Base-by-base conservation (phyloP, 306 rosid genomes). In the Luffa aegyptiaca region DNA sequence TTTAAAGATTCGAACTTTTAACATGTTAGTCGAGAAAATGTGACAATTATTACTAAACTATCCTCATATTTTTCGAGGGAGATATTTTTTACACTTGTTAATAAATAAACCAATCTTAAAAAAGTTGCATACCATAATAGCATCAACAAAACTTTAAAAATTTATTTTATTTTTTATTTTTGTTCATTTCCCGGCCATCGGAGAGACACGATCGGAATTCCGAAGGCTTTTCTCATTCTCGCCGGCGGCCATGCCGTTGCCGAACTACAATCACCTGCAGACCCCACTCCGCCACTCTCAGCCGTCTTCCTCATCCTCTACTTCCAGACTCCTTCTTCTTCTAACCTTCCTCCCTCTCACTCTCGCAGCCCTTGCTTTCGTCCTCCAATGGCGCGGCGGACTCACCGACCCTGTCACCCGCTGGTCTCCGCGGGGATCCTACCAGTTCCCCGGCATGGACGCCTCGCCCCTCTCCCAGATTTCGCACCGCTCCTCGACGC, bases 321-420 rank as follows among this genome's bases (percentile, higher is more conserved):
- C 86, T 48, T 89, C 97, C 5, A 94, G 86, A 88, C 85, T 94
- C 76, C 88, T 94, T 52, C 90, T 93, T 62, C 96, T 93, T 72
- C 96, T 95, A 44, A 93, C 97, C 12, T 81, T 95, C 37, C 97
- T 95, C 21, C 97, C 97, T n/a, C 90, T 95, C 13, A 90, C 93
- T 3, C 86, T 95, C 52, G 99, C 99, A 0, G 85, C 93, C 80
- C 83, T 95, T 39, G 99, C 97, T 17, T 95, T 95, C 83, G 64
- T 90, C 55, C 99, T 95, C 83, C 99, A 95, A 90, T 95, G 99
- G 99, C 99, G 99, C 1, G 99, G 99, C 31, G 97, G 97, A 35
- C 62, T 93, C 80, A 83, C 89, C 78, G 97, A 95, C 85, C 99
- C 99, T 14, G 70, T 85, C 63, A 87, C 92, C 39, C 93, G 90